These are phyloP conservation scores for Sugiyamaella castrensis DNA, from an alignment of 1,139 yeast species.

Conservation along the genomic window DNA sequence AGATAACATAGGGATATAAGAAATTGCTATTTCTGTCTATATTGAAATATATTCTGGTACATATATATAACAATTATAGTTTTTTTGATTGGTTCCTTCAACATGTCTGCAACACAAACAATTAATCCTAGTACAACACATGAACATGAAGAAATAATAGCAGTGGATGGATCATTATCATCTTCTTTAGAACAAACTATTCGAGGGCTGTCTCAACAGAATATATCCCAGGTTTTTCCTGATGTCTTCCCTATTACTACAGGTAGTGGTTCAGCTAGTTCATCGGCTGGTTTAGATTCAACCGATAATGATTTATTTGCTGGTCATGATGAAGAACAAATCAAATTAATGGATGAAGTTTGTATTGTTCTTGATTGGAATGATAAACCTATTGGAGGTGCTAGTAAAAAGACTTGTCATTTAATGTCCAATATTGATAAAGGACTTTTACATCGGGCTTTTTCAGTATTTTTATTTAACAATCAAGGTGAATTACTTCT, in stretches of 20 bases:
- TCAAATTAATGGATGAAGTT: slow-evolving; percentile 91
- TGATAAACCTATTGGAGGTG: slow-evolving; percentile 88
- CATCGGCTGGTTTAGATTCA: slow-evolving; percentile 18
- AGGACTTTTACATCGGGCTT: slow-evolving; percentile 92
- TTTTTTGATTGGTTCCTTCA: too few relatives aligned
- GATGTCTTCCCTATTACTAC: slow-evolving; percentile 20
- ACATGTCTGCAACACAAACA: not conserved
- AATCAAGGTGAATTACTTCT: slow-evolving; percentile 70
- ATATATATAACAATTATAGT: too few relatives aligned
- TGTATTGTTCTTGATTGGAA: slow-evolving; percentile 89
- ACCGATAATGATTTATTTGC: slow-evolving; percentile 46
- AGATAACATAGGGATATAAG: too few relatives aligned
- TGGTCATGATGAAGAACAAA: slow-evolving; percentile 94
- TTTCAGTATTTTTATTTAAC: slow-evolving; percentile 88
- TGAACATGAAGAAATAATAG: not conserved
- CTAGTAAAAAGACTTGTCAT: slow-evolving; percentile 90
- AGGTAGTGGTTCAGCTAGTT: slow-evolving; percentile 5
- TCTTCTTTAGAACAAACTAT: slow-evolving; percentile 12
- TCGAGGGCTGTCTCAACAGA: slow-evolving; percentile 15
- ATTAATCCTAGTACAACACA: not conserved
- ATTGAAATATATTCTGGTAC: too few relatives aligned
- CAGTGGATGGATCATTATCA: not conserved
- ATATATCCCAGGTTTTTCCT: slow-evolving; percentile 18
- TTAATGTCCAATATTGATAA: slow-evolving; percentile 79
- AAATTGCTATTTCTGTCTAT: too few relatives aligned